Evolutionary conservation across 2,329 filamentous ascomycete genomes (phyloP).

Genomic region (Helotiales sp.): DNA sequence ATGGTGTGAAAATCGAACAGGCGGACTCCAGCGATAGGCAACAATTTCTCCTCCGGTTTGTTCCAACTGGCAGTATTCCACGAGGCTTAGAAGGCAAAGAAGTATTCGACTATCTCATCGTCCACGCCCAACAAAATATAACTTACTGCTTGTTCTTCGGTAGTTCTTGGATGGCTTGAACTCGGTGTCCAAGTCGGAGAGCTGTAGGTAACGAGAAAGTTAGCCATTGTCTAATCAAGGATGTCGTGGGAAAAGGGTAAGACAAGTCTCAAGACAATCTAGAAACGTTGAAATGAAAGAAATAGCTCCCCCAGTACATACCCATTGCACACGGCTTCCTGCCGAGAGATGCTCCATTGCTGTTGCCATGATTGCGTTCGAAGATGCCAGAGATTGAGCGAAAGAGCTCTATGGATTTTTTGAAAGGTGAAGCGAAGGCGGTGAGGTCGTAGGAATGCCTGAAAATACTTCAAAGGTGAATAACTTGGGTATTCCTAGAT

Average conservation of each 20-base stretch:
- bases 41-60: background rate
- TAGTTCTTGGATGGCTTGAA: constrained; percentile 85
- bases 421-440: background rate
- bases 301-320: background rate
- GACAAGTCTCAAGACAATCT: background rate
- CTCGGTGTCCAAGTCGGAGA: constrained; percentile 74
- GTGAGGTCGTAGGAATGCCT: background rate
- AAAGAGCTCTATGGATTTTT: background rate
- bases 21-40: background rate
- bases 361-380: constrained; percentile 51
- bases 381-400: background rate
- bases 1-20: background rate
- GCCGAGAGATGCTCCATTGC: constrained; percentile 86
- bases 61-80: background rate
- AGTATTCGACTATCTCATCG: background rate
- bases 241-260: background rate
- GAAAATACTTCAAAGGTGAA: background rate
- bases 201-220: background rate
- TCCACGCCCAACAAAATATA: constrained; percentile 70
- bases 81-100: background rate
- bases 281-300: background rate
- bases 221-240: background rate
- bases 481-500: constrained; percentile 1
- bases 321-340: constrained; percentile 54
- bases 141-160: constrained; percentile 79